Percentiles rank a stretch among this genome's conserved stretches.
phyloP scores from a whole-genome alignment of 352 stramenopile genomes.

The Blastocystis hominis region DNA sequence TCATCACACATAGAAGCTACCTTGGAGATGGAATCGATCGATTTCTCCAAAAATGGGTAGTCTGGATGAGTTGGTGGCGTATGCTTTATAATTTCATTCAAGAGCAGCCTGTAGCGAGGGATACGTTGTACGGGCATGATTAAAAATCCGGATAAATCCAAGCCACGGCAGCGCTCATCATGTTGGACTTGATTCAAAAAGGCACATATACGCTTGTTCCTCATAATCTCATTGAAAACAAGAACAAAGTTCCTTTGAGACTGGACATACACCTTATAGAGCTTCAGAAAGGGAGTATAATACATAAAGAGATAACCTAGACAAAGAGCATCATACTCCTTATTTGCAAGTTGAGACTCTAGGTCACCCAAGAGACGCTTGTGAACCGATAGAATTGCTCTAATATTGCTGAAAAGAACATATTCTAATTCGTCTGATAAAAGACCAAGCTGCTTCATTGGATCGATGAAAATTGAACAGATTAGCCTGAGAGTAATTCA shows the following conservation, averaged over 20 bases:
- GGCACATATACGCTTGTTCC: neutral
- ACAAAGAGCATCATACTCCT: neutral
- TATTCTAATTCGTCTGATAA: neutral
- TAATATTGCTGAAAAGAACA: neutral
- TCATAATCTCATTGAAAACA: neutral
- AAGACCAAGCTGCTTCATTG: neutral
- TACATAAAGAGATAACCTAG: neutral
- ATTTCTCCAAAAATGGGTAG: neutral
- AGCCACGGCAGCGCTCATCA: neutral
- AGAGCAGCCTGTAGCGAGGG: neutral
- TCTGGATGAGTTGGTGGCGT: neutral
- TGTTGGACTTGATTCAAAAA: neutral
- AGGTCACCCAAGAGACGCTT: neutral
- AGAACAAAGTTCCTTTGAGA: neutral
- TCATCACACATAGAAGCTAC: neutral
- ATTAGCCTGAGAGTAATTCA: neutral
- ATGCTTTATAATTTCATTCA: constrained; percentile 3
- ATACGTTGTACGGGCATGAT: constrained; percentile 8
- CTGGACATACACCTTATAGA: neutral
- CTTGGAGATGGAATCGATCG: neutral
- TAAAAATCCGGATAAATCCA: neutral
- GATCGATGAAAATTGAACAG: neutral
- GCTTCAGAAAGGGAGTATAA: neutral
- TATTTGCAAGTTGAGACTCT: neutral
- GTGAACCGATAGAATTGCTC: neutral